Percentiles rank a stretch among this genome's conserved stretches.
Conservation (phyloP, 148 eudicot species). For the Cornus kousa region DNA sequence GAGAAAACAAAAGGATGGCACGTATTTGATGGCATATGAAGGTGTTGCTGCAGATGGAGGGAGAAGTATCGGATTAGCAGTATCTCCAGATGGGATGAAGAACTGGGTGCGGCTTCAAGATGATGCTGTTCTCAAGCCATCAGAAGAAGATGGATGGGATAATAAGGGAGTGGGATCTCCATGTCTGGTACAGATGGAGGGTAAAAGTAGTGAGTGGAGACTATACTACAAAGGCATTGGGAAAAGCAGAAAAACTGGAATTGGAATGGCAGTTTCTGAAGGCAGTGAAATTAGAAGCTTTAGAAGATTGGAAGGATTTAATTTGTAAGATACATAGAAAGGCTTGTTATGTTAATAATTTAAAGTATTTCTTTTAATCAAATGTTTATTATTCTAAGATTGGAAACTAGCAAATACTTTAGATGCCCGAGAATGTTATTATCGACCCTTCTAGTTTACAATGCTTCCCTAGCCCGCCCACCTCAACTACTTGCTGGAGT, state of each 20-base stretch:
- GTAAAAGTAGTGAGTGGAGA: slow-evolving; percentile 38
- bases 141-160: slow-evolving; percentile 42
- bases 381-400: no score
- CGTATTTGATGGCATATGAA: slow-evolving; percentile 56
- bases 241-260: slow-evolving; percentile 25
- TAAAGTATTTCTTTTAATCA: not conserved
- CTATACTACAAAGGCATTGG: slow-evolving; percentile 52
- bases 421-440: not conserved
- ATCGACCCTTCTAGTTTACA: not conserved
- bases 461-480: no score
- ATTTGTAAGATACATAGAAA: slow-evolving; percentile 16
- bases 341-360: not conserved
- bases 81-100: slow-evolving; percentile 45
- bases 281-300: slow-evolving; percentile 33
- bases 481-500: no score
- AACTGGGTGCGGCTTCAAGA: slow-evolving; percentile 36
- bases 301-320: slow-evolving; percentile 39
- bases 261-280: slow-evolving; percentile 46
- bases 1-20: slow-evolving; percentile 32
- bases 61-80: slow-evolving; percentile 47
- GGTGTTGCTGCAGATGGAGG: slow-evolving; percentile 33
- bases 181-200: slow-evolving; percentile 53
- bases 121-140: slow-evolving; percentile 28
- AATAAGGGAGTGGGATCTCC: slow-evolving; percentile 40
- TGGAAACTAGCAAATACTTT: not conserved